These are phyloP conservation scores for Metroxylon sagu DNA, from an alignment of 176 grass and related monocot genomes.

Conservation along the genomic window DNA sequence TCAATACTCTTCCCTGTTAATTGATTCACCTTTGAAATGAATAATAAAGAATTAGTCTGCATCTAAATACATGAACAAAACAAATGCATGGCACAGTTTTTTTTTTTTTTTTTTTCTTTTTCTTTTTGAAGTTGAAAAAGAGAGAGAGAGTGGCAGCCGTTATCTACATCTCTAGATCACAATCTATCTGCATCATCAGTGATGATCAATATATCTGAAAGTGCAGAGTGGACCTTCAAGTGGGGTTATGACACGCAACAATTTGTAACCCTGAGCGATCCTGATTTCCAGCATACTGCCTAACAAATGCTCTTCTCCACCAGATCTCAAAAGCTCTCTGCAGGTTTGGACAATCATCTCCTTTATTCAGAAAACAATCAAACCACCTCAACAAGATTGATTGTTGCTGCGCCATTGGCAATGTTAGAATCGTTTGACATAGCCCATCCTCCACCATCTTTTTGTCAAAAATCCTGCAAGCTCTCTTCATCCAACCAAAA, in stretches of 20 bases:
- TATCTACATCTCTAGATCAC: neutral
- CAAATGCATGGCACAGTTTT: too few species aligned
- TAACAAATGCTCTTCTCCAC: constrained; percentile 17
- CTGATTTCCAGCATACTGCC: neutral
- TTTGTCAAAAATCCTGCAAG: constrained; percentile 7
- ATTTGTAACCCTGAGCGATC: neutral
- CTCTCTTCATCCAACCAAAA: constrained; percentile 20
- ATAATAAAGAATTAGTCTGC: too few species aligned
- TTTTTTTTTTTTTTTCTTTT: too few species aligned
- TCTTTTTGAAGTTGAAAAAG: neutral
- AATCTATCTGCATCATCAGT: constrained; percentile 7
- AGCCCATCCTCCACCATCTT: constrained; percentile 16
- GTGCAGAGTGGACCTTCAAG: neutral
- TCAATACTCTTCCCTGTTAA: too few species aligned
- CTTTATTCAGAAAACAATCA: constrained; percentile 19
- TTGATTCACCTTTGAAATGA: too few species aligned
- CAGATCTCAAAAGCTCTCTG: constrained; percentile 16
- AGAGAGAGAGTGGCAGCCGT: neutral
- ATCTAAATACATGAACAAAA: too few species aligned
- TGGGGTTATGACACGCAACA: neutral
- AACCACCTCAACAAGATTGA: constrained; percentile 12
- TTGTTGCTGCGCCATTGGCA: constrained; percentile 15
- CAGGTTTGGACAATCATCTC: constrained; percentile 15
- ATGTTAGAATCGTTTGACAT: constrained; percentile 6
- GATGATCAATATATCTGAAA: neutral